A percentile compares a stretch with the other conserved stretches of the same genome.
Evolutionary conservation across 768 basidiomycete species (phyloP).

Genomic region (Rhizopogon sp.): DNA sequence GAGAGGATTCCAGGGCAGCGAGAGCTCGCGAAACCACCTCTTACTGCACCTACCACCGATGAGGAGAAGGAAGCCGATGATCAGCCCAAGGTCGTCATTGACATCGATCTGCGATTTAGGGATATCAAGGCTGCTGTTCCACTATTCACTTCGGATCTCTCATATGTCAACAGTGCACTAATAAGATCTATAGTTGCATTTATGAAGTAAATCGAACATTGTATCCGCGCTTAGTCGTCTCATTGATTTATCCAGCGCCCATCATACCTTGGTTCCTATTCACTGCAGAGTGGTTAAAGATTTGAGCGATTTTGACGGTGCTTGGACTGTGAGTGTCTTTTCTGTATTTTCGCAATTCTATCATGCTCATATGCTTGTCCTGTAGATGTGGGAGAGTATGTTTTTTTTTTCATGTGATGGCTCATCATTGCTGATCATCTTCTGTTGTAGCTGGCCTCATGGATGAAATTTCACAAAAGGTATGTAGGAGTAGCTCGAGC

Average conservation of each 20-base stretch:
- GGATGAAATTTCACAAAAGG: constrained; percentile 86
- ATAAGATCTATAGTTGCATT: constrained; percentile 97
- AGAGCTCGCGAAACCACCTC: constrained; percentile 79
- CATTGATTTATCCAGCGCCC: constrained; percentile 52
- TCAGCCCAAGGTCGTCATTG: constrained; percentile 61
- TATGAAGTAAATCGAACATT: constrained; percentile 71
- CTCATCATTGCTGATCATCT: constrained; percentile 3
- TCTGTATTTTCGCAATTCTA: neutral
- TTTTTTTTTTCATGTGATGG: neutral
- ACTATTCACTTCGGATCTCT: constrained; percentile 82
- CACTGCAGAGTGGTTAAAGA: constrained; percentile 85
- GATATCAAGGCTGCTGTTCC: constrained; percentile 96
- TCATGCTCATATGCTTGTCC: constrained; percentile 8
- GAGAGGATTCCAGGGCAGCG: constrained; percentile 83
- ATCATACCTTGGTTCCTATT: constrained; percentile 91
- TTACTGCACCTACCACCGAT: constrained; percentile 61
- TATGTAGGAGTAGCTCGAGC: constrained; percentile 20
- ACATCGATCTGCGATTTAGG: constrained; percentile 91
- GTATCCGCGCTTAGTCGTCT: neutral
- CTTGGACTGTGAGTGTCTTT: constrained; percentile 77
- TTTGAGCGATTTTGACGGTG: constrained; percentile 86
- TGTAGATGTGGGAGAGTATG: constrained; percentile 91
- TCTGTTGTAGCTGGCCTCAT: constrained; percentile 73
- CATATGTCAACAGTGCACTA: constrained; percentile 88
- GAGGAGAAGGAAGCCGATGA: constrained; percentile 23